Conservation (phyloP, 2,329 filamentous ascomycete genomes). For the Cladosporium halotolerans region DNA sequence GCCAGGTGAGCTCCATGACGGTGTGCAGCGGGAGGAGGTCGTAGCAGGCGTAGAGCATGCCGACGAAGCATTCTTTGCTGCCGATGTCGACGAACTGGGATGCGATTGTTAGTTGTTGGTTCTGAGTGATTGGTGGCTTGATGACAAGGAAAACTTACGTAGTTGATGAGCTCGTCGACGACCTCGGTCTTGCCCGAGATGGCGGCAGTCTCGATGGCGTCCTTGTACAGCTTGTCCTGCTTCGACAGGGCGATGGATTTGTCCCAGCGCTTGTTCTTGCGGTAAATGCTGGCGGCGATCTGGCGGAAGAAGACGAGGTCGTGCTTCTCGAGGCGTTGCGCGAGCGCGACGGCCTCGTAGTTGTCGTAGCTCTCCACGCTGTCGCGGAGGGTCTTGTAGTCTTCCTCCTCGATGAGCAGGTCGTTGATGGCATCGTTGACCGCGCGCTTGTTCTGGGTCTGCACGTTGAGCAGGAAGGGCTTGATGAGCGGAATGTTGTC, state of each 20-base stretch:
- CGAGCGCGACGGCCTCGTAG: constrained; percentile 91
- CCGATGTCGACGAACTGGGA: constrained; percentile 94
- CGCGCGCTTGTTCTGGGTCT: constrained; percentile 93
- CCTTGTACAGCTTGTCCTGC: constrained; percentile 99
- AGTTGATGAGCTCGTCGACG: constrained; percentile 90
- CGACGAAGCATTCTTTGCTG: constrained; percentile 98
- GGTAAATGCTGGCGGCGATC: constrained; percentile 96
- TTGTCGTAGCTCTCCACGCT: constrained; percentile 99
- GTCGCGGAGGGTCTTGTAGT: constrained; percentile 96
- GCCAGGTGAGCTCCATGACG: constrained; percentile 95
- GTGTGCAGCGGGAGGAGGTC: constrained; percentile 90
- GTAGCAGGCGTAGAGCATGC: constrained; percentile 98
- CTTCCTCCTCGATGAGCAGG: constrained; percentile 94
- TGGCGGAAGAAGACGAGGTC: constrained; percentile 99
- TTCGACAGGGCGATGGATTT: constrained; percentile 97
- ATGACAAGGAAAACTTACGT: constrained; percentile 61
- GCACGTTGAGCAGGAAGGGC: constrained; percentile 94
- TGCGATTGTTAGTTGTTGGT: constrained; percentile 14
- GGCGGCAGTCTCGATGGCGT: constrained; percentile 95
- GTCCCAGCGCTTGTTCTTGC: constrained; percentile 99
- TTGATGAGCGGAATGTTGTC: constrained; percentile 98
- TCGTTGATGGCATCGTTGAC: constrained; percentile 99
- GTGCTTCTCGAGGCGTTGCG: constrained; percentile 89
- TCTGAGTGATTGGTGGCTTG: not conserved
- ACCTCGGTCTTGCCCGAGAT: constrained; percentile 86